phyloP scores from a whole-genome alignment of 164 flowering plant genomes.

The Vitis cinerea region DNA sequence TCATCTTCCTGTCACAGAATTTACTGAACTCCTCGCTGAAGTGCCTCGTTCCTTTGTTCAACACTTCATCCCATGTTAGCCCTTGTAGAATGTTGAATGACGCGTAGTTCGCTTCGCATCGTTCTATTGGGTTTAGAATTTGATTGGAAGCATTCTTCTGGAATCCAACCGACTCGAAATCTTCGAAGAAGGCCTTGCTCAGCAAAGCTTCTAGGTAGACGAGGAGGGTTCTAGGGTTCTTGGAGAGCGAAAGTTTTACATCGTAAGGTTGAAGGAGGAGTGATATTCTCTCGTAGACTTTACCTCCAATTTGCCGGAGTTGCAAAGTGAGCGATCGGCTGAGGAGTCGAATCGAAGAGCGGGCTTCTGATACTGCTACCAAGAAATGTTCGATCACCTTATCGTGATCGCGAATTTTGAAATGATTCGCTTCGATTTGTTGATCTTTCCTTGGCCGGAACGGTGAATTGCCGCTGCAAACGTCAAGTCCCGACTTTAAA shows the following conservation, averaged over 20 bases:
- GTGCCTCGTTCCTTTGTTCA: conserved; percentile 78
- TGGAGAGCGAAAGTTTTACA: conserved; percentile 42
- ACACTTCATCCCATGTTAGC: conserved; percentile 84
- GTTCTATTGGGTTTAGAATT: conserved; percentile 62
- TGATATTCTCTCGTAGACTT: conserved; percentile 52
- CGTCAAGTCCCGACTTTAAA: conserved; percentile 72
- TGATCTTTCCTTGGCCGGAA: conserved; percentile 1
- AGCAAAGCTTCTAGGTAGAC: conserved; percentile 68
- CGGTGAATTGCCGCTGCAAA: conserved; percentile 35
- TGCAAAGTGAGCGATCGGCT: conserved; percentile 60
- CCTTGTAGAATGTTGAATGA: conserved; percentile 43
- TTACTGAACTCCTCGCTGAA: conserved; percentile 83
- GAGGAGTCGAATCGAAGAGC: conserved; percentile 53
- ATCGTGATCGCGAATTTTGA: conserved; percentile 15
- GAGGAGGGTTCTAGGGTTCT: conserved; percentile 42
- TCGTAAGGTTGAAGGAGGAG: conserved; percentile 68
- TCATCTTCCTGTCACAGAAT: conserved; percentile 92
- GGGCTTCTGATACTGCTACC: conserved; percentile 55
- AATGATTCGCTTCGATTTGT: conserved; percentile 1
- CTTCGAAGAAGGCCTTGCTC: conserved; percentile 72
- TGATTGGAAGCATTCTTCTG: conserved; percentile 38
- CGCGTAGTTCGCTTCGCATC: conserved; percentile 55
- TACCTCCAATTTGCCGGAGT: conserved; percentile 56
- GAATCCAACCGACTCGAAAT: conserved; percentile 74
- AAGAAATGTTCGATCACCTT: conserved; percentile 56